phyloP scores from a whole-genome alignment of 169 alveolate species.

The Babesia divergens region DNA sequence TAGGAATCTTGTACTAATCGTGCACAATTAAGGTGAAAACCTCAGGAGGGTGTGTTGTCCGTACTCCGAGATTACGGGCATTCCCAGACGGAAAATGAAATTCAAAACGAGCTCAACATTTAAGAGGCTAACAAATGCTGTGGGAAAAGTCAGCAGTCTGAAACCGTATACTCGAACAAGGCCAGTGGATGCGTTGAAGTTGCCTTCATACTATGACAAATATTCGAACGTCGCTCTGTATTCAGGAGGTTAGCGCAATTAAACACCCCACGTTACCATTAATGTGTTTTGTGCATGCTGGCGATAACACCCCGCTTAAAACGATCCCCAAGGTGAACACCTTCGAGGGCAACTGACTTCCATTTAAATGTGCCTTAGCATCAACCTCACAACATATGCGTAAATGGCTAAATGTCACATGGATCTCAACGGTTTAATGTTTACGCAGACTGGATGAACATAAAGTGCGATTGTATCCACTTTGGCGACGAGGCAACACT shows the following conservation, averaged over 20 bases:
- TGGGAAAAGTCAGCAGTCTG: neutral
- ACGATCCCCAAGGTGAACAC: neutral
- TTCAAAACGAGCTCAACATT: conserved; percentile 10
- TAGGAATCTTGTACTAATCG: too few species aligned
- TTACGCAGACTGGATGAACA: conserved; percentile 6
- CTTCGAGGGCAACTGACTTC: neutral
- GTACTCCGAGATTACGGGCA: too few species aligned
- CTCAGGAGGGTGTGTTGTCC: too few species aligned
- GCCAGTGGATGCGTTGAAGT: neutral
- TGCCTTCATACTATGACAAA: neutral
- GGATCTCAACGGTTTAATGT: neutral
- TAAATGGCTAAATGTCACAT: neutral
- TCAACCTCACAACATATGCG: neutral
- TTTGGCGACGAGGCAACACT: conserved; percentile 21
- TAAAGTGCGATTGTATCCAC: conserved; percentile 9
- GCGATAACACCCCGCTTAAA: neutral
- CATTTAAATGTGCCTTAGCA: neutral
- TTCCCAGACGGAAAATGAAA: neutral
- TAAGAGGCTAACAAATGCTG: neutral
- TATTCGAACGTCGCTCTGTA: neutral
- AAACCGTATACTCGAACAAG: neutral
- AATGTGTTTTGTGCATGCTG: neutral
- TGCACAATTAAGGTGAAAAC: too few species aligned
- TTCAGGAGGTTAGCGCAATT: conserved; percentile 15
- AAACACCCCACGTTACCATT: neutral